These are phyloP conservation scores for Galerina marginata DNA, from an alignment of 768 basidiomycete species.

Conservation along the genomic window DNA sequence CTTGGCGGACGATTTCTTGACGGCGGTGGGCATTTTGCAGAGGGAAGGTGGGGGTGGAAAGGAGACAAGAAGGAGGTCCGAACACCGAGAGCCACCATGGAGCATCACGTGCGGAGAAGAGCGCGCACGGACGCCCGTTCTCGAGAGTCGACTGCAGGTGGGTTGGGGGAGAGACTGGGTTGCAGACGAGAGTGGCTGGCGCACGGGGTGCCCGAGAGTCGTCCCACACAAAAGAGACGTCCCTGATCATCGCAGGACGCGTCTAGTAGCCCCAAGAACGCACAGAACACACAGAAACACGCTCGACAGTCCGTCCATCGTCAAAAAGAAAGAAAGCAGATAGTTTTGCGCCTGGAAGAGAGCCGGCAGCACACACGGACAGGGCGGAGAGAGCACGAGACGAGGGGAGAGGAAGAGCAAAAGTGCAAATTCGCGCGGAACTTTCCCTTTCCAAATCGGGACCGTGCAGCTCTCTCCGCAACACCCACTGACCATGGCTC, in stretches of 20 bases:
- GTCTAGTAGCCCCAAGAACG: not conserved
- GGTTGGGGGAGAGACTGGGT: too few relatives aligned
- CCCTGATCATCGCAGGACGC: too few relatives aligned
- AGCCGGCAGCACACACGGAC: too few relatives aligned
- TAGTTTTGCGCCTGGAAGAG: too few relatives aligned
- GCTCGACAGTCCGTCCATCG: not conserved
- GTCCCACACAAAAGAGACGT: too few relatives aligned
- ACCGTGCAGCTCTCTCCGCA: not conserved
- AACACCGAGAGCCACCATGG: constrained; percentile 19
- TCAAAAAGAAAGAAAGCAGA: not conserved
- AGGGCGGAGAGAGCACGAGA: not conserved
- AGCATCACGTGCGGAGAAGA: constrained; percentile 32
- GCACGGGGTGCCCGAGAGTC: too few relatives aligned
- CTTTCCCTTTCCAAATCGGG: constrained; percentile 4
- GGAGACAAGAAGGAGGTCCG: constrained; percentile 27
- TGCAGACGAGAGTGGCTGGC: too few relatives aligned
- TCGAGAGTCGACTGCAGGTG: too few relatives aligned
- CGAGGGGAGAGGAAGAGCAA: not conserved
- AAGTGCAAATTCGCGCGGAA: not conserved
- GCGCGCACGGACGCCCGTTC: constrained; percentile 16
- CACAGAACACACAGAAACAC: not conserved
- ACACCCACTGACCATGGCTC: constrained; percentile 1
- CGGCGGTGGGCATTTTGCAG: constrained; percentile 29
- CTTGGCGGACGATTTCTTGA: constrained; percentile 47
- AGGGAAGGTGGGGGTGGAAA: constrained; percentile 16